Evolutionary conservation across 176 grass and related monocot species (phyloP).

Genomic region (Carex cristatella): DNA sequence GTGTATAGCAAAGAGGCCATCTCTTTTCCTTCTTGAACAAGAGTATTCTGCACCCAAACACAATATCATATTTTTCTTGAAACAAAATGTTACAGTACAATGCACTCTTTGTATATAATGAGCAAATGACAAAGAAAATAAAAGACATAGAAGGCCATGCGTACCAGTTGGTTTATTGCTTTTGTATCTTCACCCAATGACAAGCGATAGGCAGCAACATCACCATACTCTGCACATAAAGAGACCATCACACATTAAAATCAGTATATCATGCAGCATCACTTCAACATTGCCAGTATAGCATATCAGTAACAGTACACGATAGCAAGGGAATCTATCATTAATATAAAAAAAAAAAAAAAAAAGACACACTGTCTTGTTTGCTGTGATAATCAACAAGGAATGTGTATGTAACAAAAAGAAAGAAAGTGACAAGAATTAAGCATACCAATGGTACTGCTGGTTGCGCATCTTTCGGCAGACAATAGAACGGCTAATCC

Average conservation of each 20-base stretch:
- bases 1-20: conserved; percentile 97
- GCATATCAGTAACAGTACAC: conserved; percentile 8
- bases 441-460: conserved; percentile 82
- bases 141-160: not conserved
- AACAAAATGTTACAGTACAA: not conserved
- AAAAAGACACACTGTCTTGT: not conserved
- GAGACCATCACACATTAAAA: not conserved
- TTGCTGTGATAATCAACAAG: not conserved
- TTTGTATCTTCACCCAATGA: conserved; percentile 96
- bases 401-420: not conserved
- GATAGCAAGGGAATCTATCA: not conserved
- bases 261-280: not conserved
- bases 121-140: conserved; percentile 1
- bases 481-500: conserved; percentile 83
- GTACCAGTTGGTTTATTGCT: conserved; percentile 97
- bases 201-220: conserved; percentile 92
- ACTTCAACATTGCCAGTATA: not conserved
- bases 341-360: not conserved
- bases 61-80: not conserved
- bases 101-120: not conserved
- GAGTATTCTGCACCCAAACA: conserved; percentile 47
- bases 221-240: conserved; percentile 67
- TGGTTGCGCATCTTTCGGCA: conserved; percentile 87
- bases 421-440: conserved; percentile 7
- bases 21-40: conserved; percentile 97